Conservation (phyloP, 495 filamentous ascomycete genomes). For the Chaetomium fimeti region DNA sequence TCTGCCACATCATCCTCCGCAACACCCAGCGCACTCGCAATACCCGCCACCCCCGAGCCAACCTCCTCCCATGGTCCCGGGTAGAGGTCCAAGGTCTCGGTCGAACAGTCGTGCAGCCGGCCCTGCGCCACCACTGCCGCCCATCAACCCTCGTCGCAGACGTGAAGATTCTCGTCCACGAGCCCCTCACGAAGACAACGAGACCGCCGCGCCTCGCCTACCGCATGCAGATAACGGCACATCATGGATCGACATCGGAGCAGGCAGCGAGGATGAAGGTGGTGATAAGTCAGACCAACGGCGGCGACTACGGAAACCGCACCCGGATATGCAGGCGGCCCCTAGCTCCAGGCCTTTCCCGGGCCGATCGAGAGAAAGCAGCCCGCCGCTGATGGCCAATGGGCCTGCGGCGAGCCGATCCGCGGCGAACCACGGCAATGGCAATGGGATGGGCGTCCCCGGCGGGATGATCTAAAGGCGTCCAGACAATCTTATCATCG, state of each 20-base stretch:
- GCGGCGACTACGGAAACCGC: slow-evolving; percentile 53
- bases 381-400: slow-evolving; percentile 32
- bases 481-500: slow-evolving; percentile 18
- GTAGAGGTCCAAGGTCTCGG: slow-evolving; percentile 39
- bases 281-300: slow-evolving; percentile 36
- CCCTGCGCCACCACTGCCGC: slow-evolving; percentile 59
- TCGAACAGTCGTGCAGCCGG: slow-evolving; percentile 34
- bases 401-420: slow-evolving; percentile 33
- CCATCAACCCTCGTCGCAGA: slow-evolving; percentile 66
- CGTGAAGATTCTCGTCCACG: slow-evolving; percentile 57
- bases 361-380: slow-evolving; percentile 45
- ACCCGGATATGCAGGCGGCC: slow-evolving; percentile 38
- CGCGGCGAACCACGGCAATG: slow-evolving; percentile 20
- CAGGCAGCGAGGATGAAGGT: slow-evolving; percentile 53
- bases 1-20: slow-evolving; percentile 44
- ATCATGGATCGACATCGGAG: slow-evolving; percentile 29
- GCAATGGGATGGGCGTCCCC: slow-evolving; percentile 36
- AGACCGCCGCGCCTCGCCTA: slow-evolving; percentile 29
- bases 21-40: not conserved
- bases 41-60: slow-evolving; percentile 12
- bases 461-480: slow-evolving; percentile 47
- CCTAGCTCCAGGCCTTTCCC: slow-evolving; percentile 48
- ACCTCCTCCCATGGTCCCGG: slow-evolving; percentile 10
- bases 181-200: slow-evolving; percentile 51
- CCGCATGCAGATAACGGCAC: slow-evolving; percentile 29